A percentile compares a stretch with the other conserved stretches of the same genome.
These are phyloP conservation scores for Solanum stenotomum DNA, from an alignment of 257 asterid genomes.

Conservation along the genomic window DNA sequence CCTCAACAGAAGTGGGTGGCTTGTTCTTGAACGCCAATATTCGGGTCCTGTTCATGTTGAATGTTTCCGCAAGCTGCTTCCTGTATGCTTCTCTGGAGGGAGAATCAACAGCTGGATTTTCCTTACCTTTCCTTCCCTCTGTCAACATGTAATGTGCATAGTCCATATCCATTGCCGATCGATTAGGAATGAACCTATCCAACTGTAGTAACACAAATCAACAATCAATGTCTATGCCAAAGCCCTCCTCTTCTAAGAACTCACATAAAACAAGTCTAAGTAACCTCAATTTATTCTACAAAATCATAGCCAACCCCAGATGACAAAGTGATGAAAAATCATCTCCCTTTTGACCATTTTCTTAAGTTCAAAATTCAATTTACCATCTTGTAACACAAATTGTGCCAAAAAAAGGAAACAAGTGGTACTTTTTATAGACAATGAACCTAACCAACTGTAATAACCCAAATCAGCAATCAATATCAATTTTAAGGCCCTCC, in stretches of 20 bases:
- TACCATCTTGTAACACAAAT: background rate
- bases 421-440: background rate
- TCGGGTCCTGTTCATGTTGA: constrained; percentile 61
- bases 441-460: constrained; percentile 64
- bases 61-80: constrained; percentile 61
- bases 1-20: constrained; percentile 46
- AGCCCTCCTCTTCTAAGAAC: background rate
- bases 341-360: background rate
- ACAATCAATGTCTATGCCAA: background rate
- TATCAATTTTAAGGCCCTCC: background rate
- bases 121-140: constrained; percentile 57
- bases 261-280: background rate
- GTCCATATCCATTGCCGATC: constrained; percentile 71
- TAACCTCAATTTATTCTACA: background rate
- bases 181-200: constrained; percentile 77
- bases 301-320: background rate
- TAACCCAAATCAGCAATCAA: background rate
- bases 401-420: background rate
- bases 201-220: constrained; percentile 23
- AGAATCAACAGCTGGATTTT: constrained; percentile 40
- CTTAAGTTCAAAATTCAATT: background rate
- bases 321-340: background rate
- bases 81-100: constrained; percentile 68
- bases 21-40: constrained; percentile 69
- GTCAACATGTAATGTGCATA: constrained; percentile 69